Evolutionary conservation across 2,329 filamentous ascomycete species (phyloP).

Genomic region (Calonectria pauciramosa): DNA sequence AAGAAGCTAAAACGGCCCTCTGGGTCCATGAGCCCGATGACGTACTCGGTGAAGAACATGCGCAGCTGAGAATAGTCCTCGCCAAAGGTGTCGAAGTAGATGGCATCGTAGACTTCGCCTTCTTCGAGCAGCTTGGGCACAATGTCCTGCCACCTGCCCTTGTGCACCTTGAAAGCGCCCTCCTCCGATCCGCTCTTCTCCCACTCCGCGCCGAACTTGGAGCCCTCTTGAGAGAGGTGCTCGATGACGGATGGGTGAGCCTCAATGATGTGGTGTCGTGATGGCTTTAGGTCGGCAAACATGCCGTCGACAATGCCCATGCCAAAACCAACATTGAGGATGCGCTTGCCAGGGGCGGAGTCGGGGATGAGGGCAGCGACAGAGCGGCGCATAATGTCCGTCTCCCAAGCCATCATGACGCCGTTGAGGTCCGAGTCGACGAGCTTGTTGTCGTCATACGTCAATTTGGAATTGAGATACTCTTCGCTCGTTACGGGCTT

Average conservation of each 20-base stretch:
- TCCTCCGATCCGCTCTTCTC: slow-evolving; percentile 67
- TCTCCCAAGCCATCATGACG: slow-evolving; percentile 96
- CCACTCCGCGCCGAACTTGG: slow-evolving; percentile 69
- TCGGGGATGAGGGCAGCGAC: slow-evolving; percentile 74
- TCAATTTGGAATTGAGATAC: slow-evolving; percentile 77
- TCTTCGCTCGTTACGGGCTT: slow-evolving; percentile 72
- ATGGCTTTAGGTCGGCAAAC: slow-evolving; percentile 77
- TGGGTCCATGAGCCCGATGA: slow-evolving; percentile 82
- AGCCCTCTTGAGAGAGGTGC: slow-evolving; percentile 66
- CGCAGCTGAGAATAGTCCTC: slow-evolving; percentile 91
- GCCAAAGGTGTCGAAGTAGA: slow-evolving; percentile 98
- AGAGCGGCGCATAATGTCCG: slow-evolving; percentile 84
- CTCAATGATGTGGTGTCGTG: slow-evolving; percentile 86
- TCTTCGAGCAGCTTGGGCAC: slow-evolving; percentile 76
- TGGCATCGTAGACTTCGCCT: slow-evolving; percentile 83
- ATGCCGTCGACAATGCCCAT: slow-evolving; percentile 90
- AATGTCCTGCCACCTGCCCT: slow-evolving; percentile 83
- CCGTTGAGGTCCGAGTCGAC: slow-evolving; percentile 83
- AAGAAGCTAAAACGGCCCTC: slow-evolving; percentile 87
- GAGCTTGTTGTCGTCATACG: slow-evolving; percentile 75
- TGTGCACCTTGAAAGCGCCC: slow-evolving; percentile 79
- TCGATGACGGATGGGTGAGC: slow-evolving; percentile 84
- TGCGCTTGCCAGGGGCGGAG: slow-evolving; percentile 67
- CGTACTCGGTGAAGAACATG: slow-evolving; percentile 88
- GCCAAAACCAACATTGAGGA: slow-evolving; percentile 90